Evolutionary conservation across 1,139 yeast species (phyloP).

Genomic region (Hansenula sp.): DNA sequence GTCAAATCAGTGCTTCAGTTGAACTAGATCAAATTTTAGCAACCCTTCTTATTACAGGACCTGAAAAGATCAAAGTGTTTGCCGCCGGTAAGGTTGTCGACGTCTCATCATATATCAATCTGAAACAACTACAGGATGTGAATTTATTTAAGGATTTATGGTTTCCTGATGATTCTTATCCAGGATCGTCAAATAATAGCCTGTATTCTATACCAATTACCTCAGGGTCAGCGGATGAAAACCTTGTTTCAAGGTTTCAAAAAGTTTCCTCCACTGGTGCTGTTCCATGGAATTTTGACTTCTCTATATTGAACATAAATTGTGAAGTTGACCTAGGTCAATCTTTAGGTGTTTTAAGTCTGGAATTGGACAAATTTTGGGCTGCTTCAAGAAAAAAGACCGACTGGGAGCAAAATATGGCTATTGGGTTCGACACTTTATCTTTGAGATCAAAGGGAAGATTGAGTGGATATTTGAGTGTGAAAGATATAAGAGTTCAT

Average conservation of each 20-base stretch:
- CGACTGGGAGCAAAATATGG: conserved; percentile 70
- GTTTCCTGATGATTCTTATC: conserved; percentile 41
- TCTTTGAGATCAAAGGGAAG: conserved; percentile 65
- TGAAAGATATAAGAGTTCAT: conserved; percentile 50
- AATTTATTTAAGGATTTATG: conserved; percentile 83
- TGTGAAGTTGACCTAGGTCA: conserved; percentile 78
- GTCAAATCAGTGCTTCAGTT: conserved; percentile 81
- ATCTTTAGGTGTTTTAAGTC: conserved; percentile 64
- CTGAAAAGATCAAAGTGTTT: conserved; percentile 36
- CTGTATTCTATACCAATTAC: conserved; percentile 1
- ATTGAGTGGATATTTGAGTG: conserved; percentile 62
- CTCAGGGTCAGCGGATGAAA: conserved; percentile 24
- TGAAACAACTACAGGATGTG: conserved; percentile 84
- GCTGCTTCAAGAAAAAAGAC: conserved; percentile 62
- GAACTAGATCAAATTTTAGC: conserved; percentile 47
- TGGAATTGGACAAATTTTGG: conserved; percentile 62
- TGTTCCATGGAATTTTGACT: conserved; percentile 71
- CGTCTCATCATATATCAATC: conserved; percentile 62
- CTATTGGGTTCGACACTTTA: conserved; percentile 56
- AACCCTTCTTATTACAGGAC: conserved; percentile 37
- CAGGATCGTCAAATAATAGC: conserved; percentile 5
- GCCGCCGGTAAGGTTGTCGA: conserved; percentile 55
- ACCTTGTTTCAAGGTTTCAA: conserved; percentile 48
- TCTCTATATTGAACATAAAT: conserved; percentile 48
- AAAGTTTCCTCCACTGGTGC: conserved; percentile 64